Conservation (phyloP, 371 early-diverging fungal species). For the Mortierella sp. region DNA sequence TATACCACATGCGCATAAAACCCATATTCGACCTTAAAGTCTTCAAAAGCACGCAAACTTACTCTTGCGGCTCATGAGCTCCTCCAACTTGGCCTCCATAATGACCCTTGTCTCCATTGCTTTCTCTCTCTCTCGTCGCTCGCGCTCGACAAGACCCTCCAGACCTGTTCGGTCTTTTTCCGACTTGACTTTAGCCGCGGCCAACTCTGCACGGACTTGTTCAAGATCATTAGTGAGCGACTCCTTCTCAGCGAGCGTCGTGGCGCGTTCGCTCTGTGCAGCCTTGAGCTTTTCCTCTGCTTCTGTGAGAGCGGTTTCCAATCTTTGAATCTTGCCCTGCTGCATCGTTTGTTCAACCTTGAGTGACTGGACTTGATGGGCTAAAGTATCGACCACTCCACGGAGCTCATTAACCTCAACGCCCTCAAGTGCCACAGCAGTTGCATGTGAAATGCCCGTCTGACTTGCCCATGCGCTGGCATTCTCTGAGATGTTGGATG, state of each 20-base stretch:
- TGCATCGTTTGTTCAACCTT: slow-evolving; percentile 52
- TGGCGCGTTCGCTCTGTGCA: slow-evolving; percentile 1
- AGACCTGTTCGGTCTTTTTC: slow-evolving; percentile 29
- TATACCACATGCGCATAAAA: neutral
- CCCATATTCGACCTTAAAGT: neutral
- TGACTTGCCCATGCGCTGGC: slow-evolving; percentile 26
- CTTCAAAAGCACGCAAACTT: slow-evolving; percentile 53
- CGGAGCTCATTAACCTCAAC: slow-evolving; percentile 49
- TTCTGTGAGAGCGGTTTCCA: slow-evolving; percentile 43
- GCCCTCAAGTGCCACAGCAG: slow-evolving; percentile 46
- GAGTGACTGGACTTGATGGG: slow-evolving; percentile 51
- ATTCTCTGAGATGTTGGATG: slow-evolving; percentile 28
- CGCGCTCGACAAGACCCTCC: slow-evolving; percentile 26
- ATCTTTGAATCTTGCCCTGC: slow-evolving; percentile 45
- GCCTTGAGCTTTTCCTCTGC: slow-evolving; percentile 39
- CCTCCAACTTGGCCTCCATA: slow-evolving; percentile 54
- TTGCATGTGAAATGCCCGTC: slow-evolving; percentile 39
- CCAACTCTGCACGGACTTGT: slow-evolving; percentile 14
- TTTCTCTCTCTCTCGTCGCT: slow-evolving; percentile 35
- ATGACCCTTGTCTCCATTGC: slow-evolving; percentile 40
- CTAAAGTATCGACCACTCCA: slow-evolving; percentile 48
- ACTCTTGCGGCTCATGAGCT: slow-evolving; percentile 41
- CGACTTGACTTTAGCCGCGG: slow-evolving; percentile 18
- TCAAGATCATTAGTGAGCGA: slow-evolving; percentile 21
- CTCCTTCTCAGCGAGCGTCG: slow-evolving; percentile 13